Base-by-base conservation (phyloP, 2,329 filamentous ascomycete species). In the Alternaria hordeiaustralica region DNA sequence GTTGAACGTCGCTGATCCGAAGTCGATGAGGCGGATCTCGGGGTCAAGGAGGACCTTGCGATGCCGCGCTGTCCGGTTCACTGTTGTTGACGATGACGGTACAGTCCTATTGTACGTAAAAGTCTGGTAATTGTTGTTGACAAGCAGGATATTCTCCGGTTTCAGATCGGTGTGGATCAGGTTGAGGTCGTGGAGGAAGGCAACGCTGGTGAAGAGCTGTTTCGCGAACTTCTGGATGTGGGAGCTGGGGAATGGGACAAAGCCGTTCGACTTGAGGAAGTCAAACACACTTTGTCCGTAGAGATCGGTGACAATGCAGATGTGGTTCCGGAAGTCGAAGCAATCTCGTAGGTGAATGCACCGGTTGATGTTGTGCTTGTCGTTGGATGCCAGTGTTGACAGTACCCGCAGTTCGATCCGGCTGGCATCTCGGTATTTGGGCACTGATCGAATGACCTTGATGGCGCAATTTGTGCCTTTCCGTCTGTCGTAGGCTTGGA, bases 261-360 rank as follows among this genome's bases (percentile, higher is more conserved):
- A 99, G 68, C 89, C 88, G 77, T 98, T 98, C 75, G 91, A 90
- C 83, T 99, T 99, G 51, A 99, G 86, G 73, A 99, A 99, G 82
- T 99, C 96, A 78, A 99, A 99, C 56, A 99, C 95, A 74, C 95
- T 98, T 77, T 97, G 95, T 51, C 95, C 95, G 30, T 98, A 87
- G 15, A 91, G 82, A 77, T 91, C 89, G 13, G 89, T 91, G 72
- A 91, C 89, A 64, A 91, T 91, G 85, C 96, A 99, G 71, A 99
- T 98, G 78, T 99, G 96, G 61, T 96, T 96, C 51, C 94, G 89
- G 83, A 93, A 99, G 81, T 99, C 96, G 82, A 99, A 99, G 80
- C 94, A 97, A 75, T 99, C 96, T 44, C 94, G 89, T 44, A 99
- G 85, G 79, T 99, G 96, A 69, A 99, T 99, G 82, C 96, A 99